Base-by-base conservation (phyloP, 2,329 filamentous ascomycete genomes). In the Nannizziopsis barbatae region DNA sequence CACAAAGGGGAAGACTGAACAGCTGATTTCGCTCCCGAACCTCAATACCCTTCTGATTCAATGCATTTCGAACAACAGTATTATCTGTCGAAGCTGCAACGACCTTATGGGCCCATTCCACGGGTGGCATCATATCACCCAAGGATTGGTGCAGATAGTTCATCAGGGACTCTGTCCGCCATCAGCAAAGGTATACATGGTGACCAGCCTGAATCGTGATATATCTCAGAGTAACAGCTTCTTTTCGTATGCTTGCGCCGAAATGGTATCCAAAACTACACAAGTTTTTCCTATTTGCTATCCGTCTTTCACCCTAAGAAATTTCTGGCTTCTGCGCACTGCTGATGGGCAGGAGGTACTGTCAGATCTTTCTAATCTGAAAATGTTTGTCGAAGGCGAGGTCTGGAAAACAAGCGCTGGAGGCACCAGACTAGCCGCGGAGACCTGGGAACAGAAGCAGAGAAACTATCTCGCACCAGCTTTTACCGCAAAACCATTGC, bases 261-360 rank as follows among this genome's bases (percentile, higher is more conserved):
- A 44, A 35, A 33, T 44, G 27, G 42, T 44, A 4, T 44, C 42
- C 2, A 12, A 44, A 17, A 44, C 42, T 20, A 33, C 42, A 2
- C 12, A 5, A 7, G n/a, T 10, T 2, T 22, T 33, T n/a, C 42
- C 42, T 9, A 2, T 30, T 12, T 10, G 15, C 30, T 5, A 33
- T 15, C 27, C 42, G 3, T 9, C 18, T 4, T 33, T 27, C 10
- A 18, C 3, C 2, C 2, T 3, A 8, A 3, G 9, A 3, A 9
- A 22, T 20, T 12, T n/a, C 12, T 44, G 42, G 42, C 22, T 44
- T n/a, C 27, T 44, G n/a, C 42, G 42, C 18, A 44, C 42, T 9
- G 12, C 5, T 11, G 31, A 33, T 12, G 42, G 42, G 2, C 27
- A 17, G n/a, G 42, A 44, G 2, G 18, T 44, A n/a, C 35, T 44